Conservation (phyloP, 306 rosid genomes). For the Quercus cerris region DNA sequence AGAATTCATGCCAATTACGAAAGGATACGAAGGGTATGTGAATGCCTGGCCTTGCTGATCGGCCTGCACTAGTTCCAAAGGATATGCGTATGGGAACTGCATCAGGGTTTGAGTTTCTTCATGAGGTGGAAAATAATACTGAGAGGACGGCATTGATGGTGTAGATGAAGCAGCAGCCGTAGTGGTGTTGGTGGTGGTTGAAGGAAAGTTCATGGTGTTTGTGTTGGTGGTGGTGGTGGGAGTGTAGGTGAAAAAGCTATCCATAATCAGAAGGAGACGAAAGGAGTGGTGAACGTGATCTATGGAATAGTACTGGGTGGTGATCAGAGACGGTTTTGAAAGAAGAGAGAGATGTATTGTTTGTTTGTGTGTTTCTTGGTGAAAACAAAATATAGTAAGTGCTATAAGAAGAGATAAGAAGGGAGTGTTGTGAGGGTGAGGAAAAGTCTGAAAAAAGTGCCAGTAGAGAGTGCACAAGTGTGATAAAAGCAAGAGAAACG, state of each 20-base stretch:
- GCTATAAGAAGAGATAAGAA: background rate
- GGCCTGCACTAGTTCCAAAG: background rate
- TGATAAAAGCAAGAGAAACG: conserved; percentile 24
- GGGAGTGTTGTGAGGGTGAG: background rate
- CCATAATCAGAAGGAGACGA: conserved; percentile 20
- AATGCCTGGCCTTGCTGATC: background rate
- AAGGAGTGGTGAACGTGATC: background rate
- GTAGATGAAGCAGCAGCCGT: too few relatives aligned
- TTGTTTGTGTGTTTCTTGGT: background rate
- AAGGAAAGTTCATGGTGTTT: background rate
- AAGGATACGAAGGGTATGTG: background rate
- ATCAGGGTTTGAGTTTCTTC: background rate
- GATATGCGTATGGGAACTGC: background rate
- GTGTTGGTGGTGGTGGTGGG: background rate
- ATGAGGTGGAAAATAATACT: background rate
- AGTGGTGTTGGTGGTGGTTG: background rate
- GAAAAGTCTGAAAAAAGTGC: background rate
- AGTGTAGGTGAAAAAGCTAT: background rate
- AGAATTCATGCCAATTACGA: background rate
- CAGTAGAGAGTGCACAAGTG: conserved; percentile 27
- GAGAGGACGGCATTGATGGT: background rate
- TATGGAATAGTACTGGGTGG: background rate
- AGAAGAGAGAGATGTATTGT: background rate
- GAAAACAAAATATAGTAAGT: background rate
- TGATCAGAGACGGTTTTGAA: background rate